These are phyloP conservation scores for Euphorbia lathyris DNA, from an alignment of 345 rosid species.

Conservation along the genomic window DNA sequence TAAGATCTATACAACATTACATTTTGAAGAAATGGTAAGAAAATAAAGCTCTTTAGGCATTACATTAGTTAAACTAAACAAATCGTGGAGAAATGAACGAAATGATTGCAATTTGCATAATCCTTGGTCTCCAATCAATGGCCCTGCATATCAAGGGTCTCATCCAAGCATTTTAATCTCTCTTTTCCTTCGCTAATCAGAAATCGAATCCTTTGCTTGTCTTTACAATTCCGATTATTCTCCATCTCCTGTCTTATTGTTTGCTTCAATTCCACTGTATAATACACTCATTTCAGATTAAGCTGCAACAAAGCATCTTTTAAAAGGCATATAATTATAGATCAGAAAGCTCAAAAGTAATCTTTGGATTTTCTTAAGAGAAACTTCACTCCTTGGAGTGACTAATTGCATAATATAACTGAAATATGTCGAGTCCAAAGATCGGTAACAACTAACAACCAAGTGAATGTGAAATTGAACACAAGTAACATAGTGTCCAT, in stretches of 20 bases:
- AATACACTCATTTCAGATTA: slow-evolving; percentile 5
- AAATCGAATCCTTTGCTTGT: slow-evolving; percentile 65
- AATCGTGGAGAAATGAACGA: too few species aligned
- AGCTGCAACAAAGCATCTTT: neutral
- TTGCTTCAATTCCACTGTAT: slow-evolving; percentile 56
- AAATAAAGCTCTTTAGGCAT: too few species aligned
- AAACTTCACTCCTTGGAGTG: neutral
- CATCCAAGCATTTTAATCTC: slow-evolving; percentile 64
- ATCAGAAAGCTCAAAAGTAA: too few species aligned
- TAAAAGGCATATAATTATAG: too few species aligned
- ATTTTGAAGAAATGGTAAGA: too few species aligned
- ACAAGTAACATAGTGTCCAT: too few species aligned
- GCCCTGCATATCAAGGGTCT: slow-evolving; percentile 91
- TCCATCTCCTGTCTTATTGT: slow-evolving; percentile 72
- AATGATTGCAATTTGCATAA: too few species aligned
- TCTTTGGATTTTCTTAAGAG: neutral
- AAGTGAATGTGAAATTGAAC: neutral
- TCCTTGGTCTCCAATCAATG: slow-evolving; percentile 13
- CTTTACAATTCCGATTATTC: slow-evolving; percentile 54
- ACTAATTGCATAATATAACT: neutral
- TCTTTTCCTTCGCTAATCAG: slow-evolving; percentile 75
- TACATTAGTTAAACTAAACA: too few species aligned
- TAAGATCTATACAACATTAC: too few species aligned
- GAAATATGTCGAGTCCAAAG: too few species aligned
- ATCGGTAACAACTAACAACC: neutral